Base-by-base conservation (phyloP, 1,284 basidiomycete species). In the Phylloporus sp. region DNA sequence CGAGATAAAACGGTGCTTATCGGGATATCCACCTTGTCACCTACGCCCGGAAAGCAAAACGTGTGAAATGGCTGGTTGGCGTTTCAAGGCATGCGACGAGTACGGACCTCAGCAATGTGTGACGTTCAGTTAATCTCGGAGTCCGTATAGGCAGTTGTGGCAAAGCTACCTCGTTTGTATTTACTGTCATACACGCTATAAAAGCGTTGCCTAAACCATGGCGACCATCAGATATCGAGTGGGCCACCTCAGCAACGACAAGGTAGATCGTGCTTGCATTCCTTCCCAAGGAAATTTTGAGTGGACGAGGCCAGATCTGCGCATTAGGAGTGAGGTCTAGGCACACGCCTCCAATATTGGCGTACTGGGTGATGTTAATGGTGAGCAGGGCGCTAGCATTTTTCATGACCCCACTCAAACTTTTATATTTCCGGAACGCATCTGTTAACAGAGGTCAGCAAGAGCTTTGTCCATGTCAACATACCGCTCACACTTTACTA, bases 351-450 rank as follows among this genome's bases (percentile, higher is more conserved):
- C 80, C 82, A 62, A 86, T 80, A 56, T n/a, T 47, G 19, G 3
- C 3, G 29, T 70, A 89, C 70, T 67, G 78, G 11, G 64, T 59
- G 14, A 77, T 56, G 1, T 81, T 81, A 68, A 87, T 72, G 27
- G 67, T 79, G 57, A 87, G 79, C 32, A 88, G 78, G 20, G 83
- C 83, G 0, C 84, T 85, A 2, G 73, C 68, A 3, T n/a, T n/a
- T 70, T 64, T 57, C 23, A 78, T 17, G n/a, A 79, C n/a, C n/a
- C 89, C 88, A 20, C 88, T 91, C 20, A 84, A 82, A 6, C 72
- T 58, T 67, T 82, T 72, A 77, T 91, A 91, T n/a, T 71, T 70
- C 45, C 78, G 71, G 80, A 87, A 89, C 6, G 86, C 89, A 72
- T 89, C 87, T 77, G 35, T n/a, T 12, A 37, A 41, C 35, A 37